These are phyloP conservation scores for Lippia alba DNA, from an alignment of 305 asterid species.

Conservation along the genomic window DNA sequence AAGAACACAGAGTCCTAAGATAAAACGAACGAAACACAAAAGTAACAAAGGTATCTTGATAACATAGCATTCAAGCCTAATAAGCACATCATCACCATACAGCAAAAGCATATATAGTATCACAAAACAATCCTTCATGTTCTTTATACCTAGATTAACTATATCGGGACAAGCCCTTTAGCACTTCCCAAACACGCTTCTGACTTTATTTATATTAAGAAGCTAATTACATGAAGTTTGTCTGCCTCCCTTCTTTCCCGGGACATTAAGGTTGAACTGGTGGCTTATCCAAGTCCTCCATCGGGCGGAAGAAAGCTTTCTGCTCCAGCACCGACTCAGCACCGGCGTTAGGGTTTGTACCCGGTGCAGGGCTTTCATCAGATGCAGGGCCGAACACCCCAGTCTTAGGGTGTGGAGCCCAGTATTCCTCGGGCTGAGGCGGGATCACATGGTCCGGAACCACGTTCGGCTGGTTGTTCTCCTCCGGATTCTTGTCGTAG, in stretches of 20 bases:
- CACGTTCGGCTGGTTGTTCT: constrained; percentile 43
- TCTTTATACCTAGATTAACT: not conserved
- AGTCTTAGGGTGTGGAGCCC: constrained; percentile 84
- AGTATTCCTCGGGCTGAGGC: constrained; percentile 52
- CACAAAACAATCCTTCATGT: no score
- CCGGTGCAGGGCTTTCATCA: constrained; percentile 36
- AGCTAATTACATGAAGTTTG: not conserved
- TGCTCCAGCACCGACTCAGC: constrained; percentile 71
- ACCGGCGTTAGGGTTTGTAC: constrained; percentile 14
- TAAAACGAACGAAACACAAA: no score
- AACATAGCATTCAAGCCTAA: no score
- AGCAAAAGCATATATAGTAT: no score
- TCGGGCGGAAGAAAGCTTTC: constrained; percentile 79
- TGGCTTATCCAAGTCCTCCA: constrained; percentile 86
- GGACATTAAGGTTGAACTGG: constrained; percentile 54
- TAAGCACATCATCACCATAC: no score
- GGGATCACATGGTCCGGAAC: constrained; percentile 67
- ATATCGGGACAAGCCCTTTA: not conserved
- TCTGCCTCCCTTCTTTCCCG: not conserved
- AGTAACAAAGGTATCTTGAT: no score
- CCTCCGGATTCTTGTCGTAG: constrained; percentile 88
- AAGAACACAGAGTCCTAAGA: no score
- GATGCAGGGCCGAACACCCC: constrained; percentile 83
- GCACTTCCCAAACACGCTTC: not conserved
- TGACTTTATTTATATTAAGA: constrained; percentile 25